phyloP scores from a whole-genome alignment of 495 filamentous ascomycete genomes.

The Xylaria scruposa region DNA sequence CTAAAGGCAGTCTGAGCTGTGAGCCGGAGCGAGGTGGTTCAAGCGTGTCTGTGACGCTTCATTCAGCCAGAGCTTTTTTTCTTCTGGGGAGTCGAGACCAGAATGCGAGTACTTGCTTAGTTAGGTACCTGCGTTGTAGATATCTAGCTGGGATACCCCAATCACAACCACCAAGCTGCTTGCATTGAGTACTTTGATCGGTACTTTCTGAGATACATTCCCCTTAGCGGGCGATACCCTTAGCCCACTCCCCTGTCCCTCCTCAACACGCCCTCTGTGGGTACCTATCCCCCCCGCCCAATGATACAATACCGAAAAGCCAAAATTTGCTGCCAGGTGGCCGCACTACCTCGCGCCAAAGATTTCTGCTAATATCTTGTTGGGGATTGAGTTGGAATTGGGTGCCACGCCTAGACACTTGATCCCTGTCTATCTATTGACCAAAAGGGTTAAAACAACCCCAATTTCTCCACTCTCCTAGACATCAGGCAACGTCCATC shows the following conservation, averaged over 20 bases:
- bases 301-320: conserved; percentile 13
- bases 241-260: conserved; percentile 1
- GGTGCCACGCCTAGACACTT: conserved; percentile 32
- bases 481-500: neutral
- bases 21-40: conserved; percentile 1
- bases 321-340: conserved; percentile 13
- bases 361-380: conserved; percentile 40
- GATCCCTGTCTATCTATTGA: conserved; percentile 33
- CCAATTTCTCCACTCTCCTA: neutral
- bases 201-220: conserved; percentile 8
- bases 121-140: conserved; percentile 6
- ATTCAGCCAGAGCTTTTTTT: conserved; percentile 12
- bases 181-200: neutral
- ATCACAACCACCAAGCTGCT: neutral
- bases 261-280: conserved; percentile 20
- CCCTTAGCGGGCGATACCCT: conserved; percentile 13
- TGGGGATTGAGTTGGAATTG: conserved; percentile 40
- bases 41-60: conserved; percentile 18
- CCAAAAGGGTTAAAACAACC: conserved; percentile 21
- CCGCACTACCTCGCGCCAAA: conserved; percentile 33
- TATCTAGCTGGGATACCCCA: neutral
- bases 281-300: neutral
- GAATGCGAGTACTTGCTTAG: neutral
- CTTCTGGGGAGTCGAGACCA: conserved; percentile 10
- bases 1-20: neutral